Evolutionary conservation across 2,329 filamentous ascomycete genomes (phyloP), one percentile per base, ranked within the genome.

Genomic region (Talaromyces albobiverticillius): DNA sequence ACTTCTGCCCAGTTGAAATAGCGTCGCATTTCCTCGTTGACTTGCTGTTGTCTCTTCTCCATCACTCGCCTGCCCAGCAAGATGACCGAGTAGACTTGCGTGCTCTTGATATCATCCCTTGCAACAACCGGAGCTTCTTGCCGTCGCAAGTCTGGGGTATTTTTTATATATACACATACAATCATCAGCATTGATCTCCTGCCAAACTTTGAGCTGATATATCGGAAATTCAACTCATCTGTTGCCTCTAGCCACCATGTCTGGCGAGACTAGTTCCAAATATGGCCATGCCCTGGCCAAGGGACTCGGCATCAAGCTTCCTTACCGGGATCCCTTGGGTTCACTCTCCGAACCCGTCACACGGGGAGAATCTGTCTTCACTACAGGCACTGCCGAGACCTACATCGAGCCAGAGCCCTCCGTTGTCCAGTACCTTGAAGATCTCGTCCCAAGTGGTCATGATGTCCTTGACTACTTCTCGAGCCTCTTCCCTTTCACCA

Each of bases 381-480:
- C 91, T 0, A 78, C 83, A 32, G 81, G 82, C 41, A 90, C 85
- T 1, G 82, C 84, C 40, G 87, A 93, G 61, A 86, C 82, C 46
- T 97, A 95, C 67, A 79, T 94, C 53, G 93, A 99, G 67, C 80
- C 87, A 18, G 87, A 90, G 57, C 93, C 94, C 0, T 89, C 85
- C 3, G 82, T 84, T 0, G 64, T 71, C 6, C 91, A 96, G 66
- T 95, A 85, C 83, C 59, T 97, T 13, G 66, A 69, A 4, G 80
- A 86, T 2, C 72, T 88, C 16, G 66, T 82, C 0, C 94, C 93
- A 0, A 78, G 77, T 0, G 69, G 76, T 7, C 59, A 67, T 1
- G 80, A 88, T 32, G 51, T 86, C 3, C 46, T 70, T 4, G 62
- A 74, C 2, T 99, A 96, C 66, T 53, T 85, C 55, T 74, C 78